Percentiles rank a stretch among this genome's conserved stretches.
Conservation (phyloP, 2,329 filamentous ascomycete genomes). For the Monilinia polystroma region DNA sequence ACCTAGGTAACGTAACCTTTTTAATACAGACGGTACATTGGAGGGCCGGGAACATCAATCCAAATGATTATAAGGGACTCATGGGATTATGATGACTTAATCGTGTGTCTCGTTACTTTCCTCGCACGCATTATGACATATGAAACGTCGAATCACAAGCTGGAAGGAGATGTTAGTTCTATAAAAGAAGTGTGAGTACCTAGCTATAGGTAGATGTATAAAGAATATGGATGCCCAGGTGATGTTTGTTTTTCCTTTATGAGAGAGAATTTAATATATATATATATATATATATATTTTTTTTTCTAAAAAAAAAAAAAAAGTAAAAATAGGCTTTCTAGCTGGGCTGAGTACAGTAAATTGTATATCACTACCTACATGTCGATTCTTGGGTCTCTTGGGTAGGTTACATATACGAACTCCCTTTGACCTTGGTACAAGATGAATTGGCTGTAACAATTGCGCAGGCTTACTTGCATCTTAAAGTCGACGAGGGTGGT, state of each 20-base stretch:
- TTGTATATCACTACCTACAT: neutral
- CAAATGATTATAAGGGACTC: slow-evolving; percentile 4
- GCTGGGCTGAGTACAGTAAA: slow-evolving; percentile 2
- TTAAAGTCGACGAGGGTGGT: neutral
- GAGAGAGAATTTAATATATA: too few relatives aligned
- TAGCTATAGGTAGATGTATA: too few relatives aligned
- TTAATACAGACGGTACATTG: too few relatives aligned
- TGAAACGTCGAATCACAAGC: neutral
- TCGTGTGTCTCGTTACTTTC: neutral
- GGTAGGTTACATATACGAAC: slow-evolving; percentile 17
- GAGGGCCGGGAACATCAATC: neutral
- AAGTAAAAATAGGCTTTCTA: neutral
- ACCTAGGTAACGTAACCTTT: too few relatives aligned
- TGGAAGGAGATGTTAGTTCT: neutral
- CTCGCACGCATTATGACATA: neutral
- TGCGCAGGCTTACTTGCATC: slow-evolving; percentile 20
- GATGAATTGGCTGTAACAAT: neutral
- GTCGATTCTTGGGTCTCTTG: neutral
- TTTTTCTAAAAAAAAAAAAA: too few relatives aligned
- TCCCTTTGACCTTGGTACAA: slow-evolving; percentile 9
- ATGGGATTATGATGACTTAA: neutral
- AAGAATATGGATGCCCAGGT: too few relatives aligned
- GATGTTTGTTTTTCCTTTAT: too few relatives aligned
- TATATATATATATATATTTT: too few relatives aligned
- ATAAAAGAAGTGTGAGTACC: neutral